Base-by-base conservation (phyloP, 2,329 filamentous ascomycete species). In the Fusarium subglutinans region DNA sequence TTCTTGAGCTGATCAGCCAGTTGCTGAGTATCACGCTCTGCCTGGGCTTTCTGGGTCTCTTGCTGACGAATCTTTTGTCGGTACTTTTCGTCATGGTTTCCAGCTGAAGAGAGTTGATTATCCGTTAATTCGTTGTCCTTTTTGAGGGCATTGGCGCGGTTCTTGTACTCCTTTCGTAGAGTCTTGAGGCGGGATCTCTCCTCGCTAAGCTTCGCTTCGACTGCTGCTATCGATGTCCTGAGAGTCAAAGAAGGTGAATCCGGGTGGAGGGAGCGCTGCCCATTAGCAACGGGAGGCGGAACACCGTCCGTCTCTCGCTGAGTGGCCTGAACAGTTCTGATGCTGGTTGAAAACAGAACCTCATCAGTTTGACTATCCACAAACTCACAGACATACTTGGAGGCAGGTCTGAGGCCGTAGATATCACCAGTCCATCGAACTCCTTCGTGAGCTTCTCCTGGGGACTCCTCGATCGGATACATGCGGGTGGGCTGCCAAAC, bases 401-500 rank as follows among this genome's bases (percentile, higher is more conserved):
- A 93, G 75, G 92, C 86, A 13, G 93, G 91, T 24, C 93, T 89
- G 58, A 92, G 83, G 37, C 90, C 90, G 75, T 91, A 91, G n/a
- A 92, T 91, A 71, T 91, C 90, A 15, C 93, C 93, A 35, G 89
- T 90, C 91, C 92, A 95, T 53, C 88, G 87, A 51, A 87, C 87
- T 24, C 86, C 86, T n/a, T 78, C 77, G 28, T 82, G 80, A 48
- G 82, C 71, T 9, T 79, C 77, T 43, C 80, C 80, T 12, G 81
- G 75, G 22, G 72, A 70, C 51, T 82, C 79, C 28, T 82, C 77
- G 41, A 88, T 83, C 37, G 87, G 84, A 66, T 88, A 88, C 78
- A 95, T 94, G 75, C 92, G 88, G 17, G 92, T 93, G 4, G 93
- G 93, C 79, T 93, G 93, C 93, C 93, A 96, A 69, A 91, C 88